These are phyloP conservation scores for Nannochloropsis salina DNA, from an alignment of 108 stramenopile genomes.

Conservation along the genomic window DNA sequence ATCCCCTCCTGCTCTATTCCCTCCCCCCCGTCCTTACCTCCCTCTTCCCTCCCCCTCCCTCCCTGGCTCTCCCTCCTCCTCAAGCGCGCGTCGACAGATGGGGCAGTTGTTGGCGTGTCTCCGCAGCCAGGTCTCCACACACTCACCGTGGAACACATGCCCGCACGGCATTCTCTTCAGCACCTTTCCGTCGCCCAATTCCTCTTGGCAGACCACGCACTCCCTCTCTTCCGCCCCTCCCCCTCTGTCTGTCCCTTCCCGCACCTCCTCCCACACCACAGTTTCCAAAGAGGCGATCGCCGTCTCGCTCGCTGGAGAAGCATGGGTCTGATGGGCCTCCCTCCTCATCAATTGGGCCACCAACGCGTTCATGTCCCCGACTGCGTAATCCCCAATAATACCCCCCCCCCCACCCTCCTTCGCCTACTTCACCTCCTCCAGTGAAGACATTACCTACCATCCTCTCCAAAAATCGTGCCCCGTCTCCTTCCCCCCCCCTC, in stretches of 20 bases:
- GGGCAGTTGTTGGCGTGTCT: background rate
- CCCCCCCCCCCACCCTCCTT: background rate
- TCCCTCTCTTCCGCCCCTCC: constrained; percentile 13
- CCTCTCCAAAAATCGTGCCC: background rate
- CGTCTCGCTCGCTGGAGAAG: background rate
- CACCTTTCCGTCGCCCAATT: background rate
- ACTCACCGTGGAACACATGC: background rate
- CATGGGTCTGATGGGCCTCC: background rate
- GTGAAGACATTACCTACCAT: background rate
- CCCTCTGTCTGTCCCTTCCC: too few species aligned
- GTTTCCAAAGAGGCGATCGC: background rate
- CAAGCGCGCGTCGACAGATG: background rate
- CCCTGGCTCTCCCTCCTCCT: too few species aligned
- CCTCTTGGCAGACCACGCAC: constrained; percentile 2
- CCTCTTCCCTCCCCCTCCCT: background rate
- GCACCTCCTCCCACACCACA: background rate
- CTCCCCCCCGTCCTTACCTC: background rate
- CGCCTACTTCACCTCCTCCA: background rate
- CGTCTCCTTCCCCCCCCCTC: background rate
- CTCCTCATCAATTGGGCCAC: constrained; percentile 16
- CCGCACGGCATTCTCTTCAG: constrained; percentile 1
- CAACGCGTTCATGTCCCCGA: background rate
- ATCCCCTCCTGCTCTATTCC: background rate
- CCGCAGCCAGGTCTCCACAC: background rate
- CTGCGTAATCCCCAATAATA: background rate